These are phyloP conservation scores for Naegleria lovaniensis DNA, from an alignment of 208 protist genomes.

Conservation along the genomic window DNA sequence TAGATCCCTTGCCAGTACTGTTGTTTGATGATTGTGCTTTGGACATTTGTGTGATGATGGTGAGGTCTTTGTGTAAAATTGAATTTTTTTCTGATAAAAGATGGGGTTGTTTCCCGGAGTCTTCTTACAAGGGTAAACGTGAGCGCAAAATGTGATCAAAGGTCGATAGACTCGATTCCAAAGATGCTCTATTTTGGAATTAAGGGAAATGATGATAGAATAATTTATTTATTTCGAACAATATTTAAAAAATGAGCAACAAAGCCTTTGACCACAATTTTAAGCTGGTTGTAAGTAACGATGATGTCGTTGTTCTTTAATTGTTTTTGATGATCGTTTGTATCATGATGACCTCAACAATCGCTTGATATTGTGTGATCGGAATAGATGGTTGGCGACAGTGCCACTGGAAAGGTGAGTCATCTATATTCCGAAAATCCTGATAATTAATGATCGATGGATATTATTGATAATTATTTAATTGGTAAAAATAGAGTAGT, in stretches of 20 bases:
- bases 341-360: too few relatives aligned
- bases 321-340: background rate
- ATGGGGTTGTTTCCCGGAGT: too few relatives aligned
- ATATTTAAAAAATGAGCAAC: background rate
- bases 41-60: too few relatives aligned
- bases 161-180: too few relatives aligned
- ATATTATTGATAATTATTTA: background rate
- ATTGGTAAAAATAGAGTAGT: background rate
- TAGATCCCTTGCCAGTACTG: background rate
- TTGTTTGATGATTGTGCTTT: background rate
- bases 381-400: slow-evolving; percentile 1
- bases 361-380: background rate
- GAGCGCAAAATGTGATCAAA: too few relatives aligned
- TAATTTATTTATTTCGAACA: too few relatives aligned
- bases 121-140: too few relatives aligned
- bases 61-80: too few relatives aligned
- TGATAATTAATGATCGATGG: background rate
- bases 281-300: background rate
- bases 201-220: too few relatives aligned
- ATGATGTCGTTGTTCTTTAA: background rate
- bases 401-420: background rate
- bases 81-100: too few relatives aligned
- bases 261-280: slow-evolving; percentile 1
- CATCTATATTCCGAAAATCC: background rate
- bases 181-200: too few relatives aligned